phyloP scores from a whole-genome alignment of 106 monocot genomes.

The Dioscorea dumetorum region DNA sequence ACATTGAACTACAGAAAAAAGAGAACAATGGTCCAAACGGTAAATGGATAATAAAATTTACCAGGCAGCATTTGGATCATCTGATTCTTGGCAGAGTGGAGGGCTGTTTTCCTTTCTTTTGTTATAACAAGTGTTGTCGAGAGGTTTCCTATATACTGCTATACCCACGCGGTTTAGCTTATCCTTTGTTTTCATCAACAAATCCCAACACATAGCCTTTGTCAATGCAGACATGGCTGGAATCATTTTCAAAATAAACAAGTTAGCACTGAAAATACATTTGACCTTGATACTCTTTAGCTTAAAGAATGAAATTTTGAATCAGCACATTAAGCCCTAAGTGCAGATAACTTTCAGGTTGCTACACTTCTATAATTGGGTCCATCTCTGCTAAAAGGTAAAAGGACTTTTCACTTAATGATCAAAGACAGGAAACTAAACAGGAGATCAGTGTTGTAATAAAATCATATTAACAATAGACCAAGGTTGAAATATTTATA shows the following conservation, averaged over 20 bases:
- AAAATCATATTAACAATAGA: no score
- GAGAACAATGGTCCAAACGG: background rate
- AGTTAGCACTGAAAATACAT: conserved; percentile 2
- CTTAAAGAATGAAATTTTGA: no score
- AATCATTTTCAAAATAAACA: conserved; percentile 14
- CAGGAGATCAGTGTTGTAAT: no score
- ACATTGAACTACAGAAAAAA: background rate
- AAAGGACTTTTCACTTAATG: no score
- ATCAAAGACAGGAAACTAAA: no score
- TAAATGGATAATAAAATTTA: conserved; percentile 14
- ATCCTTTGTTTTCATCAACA: conserved; percentile 61
- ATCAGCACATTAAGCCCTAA: no score
- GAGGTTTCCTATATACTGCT: conserved; percentile 74
- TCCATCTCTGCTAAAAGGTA: no score
- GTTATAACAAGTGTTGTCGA: conserved; percentile 61
- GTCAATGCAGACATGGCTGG: conserved; percentile 75
- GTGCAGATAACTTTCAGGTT: no score
- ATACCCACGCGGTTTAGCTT: conserved; percentile 51
- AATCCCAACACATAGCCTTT: conserved; percentile 86
- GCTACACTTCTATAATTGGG: no score
- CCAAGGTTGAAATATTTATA: no score
- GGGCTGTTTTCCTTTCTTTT: conserved; percentile 50
- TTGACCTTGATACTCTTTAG: background rate
- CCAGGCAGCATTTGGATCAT: conserved; percentile 92
- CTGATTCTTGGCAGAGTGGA: conserved; percentile 62